phyloP scores from a whole-genome alignment of 2,329 filamentous ascomycete genomes.

The Ophiostoma fasciatum region DNA sequence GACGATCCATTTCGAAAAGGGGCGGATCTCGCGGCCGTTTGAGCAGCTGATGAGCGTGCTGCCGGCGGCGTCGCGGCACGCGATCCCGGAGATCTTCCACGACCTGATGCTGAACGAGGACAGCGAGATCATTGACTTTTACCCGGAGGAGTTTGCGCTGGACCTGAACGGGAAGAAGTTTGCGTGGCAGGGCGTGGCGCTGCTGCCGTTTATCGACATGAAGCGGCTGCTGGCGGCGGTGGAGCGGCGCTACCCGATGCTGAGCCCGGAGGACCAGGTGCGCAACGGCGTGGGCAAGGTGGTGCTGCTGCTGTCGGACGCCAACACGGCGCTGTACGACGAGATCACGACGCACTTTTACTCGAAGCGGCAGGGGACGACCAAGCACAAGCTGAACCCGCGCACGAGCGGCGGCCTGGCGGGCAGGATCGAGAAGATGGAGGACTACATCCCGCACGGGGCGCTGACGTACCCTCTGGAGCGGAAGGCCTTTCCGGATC shows the following conservation, averaged over 20 bases:
- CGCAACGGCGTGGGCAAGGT: conserved; percentile 73
- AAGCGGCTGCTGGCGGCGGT: conserved; percentile 70
- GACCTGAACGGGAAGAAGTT: conserved; percentile 98
- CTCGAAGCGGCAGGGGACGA: conserved; percentile 63
- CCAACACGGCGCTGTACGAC: conserved; percentile 65
- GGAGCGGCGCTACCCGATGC: conserved; percentile 62
- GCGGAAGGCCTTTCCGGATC: conserved; percentile 52
- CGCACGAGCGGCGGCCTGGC: conserved; percentile 62
- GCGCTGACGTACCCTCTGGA: conserved; percentile 65
- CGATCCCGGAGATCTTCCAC: conserved; percentile 78
- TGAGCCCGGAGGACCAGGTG: conserved; percentile 60
- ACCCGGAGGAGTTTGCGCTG: conserved; percentile 83
- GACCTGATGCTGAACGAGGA: conserved; percentile 76
- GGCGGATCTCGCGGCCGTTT: conserved; percentile 75
- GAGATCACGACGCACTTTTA: conserved; percentile 78
- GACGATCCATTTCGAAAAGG: conserved; percentile 69
- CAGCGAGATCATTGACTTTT: conserved; percentile 93
- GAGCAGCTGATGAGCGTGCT: conserved; percentile 98
- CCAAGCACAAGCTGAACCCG: conserved; percentile 59
- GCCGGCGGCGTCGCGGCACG: conserved; percentile 82
- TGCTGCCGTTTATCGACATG: conserved; percentile 94
- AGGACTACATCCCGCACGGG: conserved; percentile 71
- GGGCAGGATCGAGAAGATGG: conserved; percentile 68
- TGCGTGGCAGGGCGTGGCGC: conserved; percentile 88
- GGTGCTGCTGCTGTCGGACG: conserved; percentile 70